phyloP scores from a whole-genome alignment of 148 eudicot species.

The Chenopodium quinoa region DNA sequence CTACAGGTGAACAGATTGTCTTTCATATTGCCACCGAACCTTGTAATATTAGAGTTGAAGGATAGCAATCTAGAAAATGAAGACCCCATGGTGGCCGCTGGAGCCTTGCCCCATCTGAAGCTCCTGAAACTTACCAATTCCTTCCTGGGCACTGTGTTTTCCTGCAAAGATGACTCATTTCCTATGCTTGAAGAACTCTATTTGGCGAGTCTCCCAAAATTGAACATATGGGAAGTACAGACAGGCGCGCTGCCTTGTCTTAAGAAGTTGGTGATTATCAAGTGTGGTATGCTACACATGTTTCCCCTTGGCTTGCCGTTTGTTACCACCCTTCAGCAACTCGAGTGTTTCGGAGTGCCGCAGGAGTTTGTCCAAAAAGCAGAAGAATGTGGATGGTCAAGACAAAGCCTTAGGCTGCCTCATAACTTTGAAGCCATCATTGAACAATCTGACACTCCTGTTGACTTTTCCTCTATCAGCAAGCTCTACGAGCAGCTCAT shows the following conservation, averaged over 20 bases:
- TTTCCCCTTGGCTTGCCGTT: conserved; percentile 5
- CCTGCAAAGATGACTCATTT: conserved; percentile 7
- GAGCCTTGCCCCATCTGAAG: conserved; percentile 24
- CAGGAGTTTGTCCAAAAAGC: conserved; percentile 7
- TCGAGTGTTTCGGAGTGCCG: not conserved
- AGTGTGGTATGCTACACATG: not conserved
- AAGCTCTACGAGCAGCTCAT: conserved; percentile 22
- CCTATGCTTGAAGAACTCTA: conserved; percentile 23
- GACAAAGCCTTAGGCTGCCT: conserved; percentile 3
- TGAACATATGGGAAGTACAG: conserved; percentile 13
- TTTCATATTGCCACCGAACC: conserved; percentile 21
- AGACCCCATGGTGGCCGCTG: conserved; percentile 22
- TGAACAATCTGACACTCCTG: conserved; percentile 7
- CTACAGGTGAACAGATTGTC: not conserved
- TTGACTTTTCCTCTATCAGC: conserved; percentile 9
- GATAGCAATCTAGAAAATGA: conserved; percentile 10
- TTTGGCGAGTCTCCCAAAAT: not conserved
- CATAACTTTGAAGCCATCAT: conserved; percentile 20
- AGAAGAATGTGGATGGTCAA: not conserved
- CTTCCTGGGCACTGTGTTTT: not conserved
- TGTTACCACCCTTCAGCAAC: too few relatives aligned
- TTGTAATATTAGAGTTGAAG: conserved; percentile 17
- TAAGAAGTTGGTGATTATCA: conserved; percentile 13
- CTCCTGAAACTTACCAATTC: conserved; percentile 14
- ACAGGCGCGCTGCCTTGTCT: conserved; percentile 17